These are phyloP conservation scores for Hypoxylon sp. DNA, from an alignment of 2,329 filamentous ascomycete species.

Conservation along the genomic window DNA sequence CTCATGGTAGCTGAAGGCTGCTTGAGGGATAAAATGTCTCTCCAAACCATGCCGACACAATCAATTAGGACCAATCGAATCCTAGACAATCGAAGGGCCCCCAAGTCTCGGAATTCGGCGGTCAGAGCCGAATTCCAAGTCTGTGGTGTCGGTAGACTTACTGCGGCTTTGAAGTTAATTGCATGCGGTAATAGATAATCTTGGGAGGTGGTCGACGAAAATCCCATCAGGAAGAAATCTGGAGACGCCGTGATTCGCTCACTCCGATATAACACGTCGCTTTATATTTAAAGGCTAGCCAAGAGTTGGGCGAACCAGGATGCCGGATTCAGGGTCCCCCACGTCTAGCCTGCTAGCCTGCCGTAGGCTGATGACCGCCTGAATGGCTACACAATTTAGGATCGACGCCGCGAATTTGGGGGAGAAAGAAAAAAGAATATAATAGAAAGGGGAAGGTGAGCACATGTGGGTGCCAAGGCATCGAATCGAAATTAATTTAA, in stretches of 20 bases:
- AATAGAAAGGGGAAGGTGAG: conserved; percentile 38
- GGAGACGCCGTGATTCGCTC: conserved; percentile 42
- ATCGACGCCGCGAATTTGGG: conserved; percentile 23
- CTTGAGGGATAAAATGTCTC: conserved; percentile 27
- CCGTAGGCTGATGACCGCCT: conserved; percentile 40
- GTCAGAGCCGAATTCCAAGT: conserved; percentile 31
- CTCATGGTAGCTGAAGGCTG: conserved; percentile 21
- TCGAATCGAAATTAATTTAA: conserved; percentile 30
- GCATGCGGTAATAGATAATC: conserved; percentile 20
- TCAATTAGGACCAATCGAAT: conserved; percentile 12
- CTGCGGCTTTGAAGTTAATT: neutral
- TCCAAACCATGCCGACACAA: conserved; percentile 1
- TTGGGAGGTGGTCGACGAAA: conserved; percentile 1
- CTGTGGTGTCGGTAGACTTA: conserved; percentile 26
- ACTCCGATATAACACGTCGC: conserved; percentile 14
- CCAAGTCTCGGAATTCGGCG: conserved; percentile 16
- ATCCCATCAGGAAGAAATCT: conserved; percentile 15
- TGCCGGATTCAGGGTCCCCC: conserved; percentile 42
- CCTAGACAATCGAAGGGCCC: conserved; percentile 15
- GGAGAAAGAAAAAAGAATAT: conserved; percentile 7
- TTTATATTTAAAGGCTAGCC: conserved; percentile 23
- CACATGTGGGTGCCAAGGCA: conserved; percentile 25
- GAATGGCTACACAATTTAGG: conserved; percentile 30
- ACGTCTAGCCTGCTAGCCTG: conserved; percentile 29
- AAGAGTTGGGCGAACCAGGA: conserved; percentile 43